A percentile compares a stretch with the other conserved stretches of the same genome.
Conservation (phyloP, 768 basidiomycete genomes). For the Dioszegia hungarica region DNA sequence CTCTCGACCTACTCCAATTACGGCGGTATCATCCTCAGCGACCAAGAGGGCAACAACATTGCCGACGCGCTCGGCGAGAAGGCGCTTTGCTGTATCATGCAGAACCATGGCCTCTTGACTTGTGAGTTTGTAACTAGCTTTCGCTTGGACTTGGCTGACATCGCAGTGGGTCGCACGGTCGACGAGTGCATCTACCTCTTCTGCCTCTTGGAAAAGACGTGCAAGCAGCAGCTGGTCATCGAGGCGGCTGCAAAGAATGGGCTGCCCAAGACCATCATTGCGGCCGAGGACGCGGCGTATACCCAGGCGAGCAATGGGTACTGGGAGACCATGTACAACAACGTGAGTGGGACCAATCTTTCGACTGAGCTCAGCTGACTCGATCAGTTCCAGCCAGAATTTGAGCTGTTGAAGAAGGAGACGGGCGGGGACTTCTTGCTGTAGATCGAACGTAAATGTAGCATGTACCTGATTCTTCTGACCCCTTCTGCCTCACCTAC, state of each 20-base stretch:
- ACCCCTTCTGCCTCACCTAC: too few relatives aligned
- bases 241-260: slow-evolving; percentile 15
- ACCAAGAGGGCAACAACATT: slow-evolving; percentile 54
- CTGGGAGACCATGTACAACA: slow-evolving; percentile 21
- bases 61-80: slow-evolving; percentile 38
- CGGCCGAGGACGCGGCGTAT: slow-evolving; percentile 17
- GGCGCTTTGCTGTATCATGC: slow-evolving; percentile 21
- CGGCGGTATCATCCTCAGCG: slow-evolving; percentile 54
- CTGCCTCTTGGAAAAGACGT: slow-evolving; percentile 14
- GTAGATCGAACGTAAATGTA: background rate
- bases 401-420: slow-evolving; percentile 16
- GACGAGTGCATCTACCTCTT: slow-evolving; percentile 19
- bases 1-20: slow-evolving; percentile 50
- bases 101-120: slow-evolving; percentile 33
- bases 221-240: slow-evolving; percentile 15
- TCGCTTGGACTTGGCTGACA: background rate
- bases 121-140: background rate
- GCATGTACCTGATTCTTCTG: too few relatives aligned
- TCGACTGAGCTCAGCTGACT: too few relatives aligned
- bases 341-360: too few relatives aligned
- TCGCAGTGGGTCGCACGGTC: slow-evolving; percentile 11
- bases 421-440: slow-evolving; percentile 12
- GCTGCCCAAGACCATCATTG: slow-evolving; percentile 11
- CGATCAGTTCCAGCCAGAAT: slow-evolving; percentile 19
- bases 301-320: slow-evolving; percentile 14